Base-by-base conservation (phyloP, 75 land plant genomes). In the Cryptomeria japonica region DNA sequence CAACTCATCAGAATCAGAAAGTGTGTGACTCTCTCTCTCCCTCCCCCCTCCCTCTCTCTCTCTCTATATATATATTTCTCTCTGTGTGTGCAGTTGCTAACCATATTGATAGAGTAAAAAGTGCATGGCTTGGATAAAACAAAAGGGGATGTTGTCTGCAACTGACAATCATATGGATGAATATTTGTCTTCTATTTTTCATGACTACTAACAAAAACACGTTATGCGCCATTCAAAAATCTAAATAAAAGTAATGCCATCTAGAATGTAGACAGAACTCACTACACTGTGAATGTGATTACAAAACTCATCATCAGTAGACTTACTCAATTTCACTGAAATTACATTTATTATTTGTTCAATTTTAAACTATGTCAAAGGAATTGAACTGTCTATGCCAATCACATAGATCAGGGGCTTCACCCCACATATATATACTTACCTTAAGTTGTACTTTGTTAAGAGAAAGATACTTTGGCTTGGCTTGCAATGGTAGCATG, bases 1-100 rank as follows among this genome's bases (percentile, higher is more conserved):
- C 90, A 46, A 88, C 51, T 37, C 80, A 90, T 86, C 87, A 88
- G 44, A 88, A 90, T 22, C 75, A 86, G 53, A 92, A 94, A 93
- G 93, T 94, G 41, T 44, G 56, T 47, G 18, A 47, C 55, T 28
- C 39, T 73, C 25, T 78, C 38, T 32, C 55, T 56, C 51, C 37
- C 25, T 34, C 42, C 14, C 34, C 61, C 8, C 42, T 25, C 34
- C 61, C 8, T 86, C 39, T 19, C 51, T 46, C 25, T 42, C 42
- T 25, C 19, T 80, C n/a, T 86, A 41, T 19, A 10, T 49, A 8
- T 49, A 0, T 49, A 9, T 79, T 5, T 39, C 3, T 44, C 46
- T 5, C 6, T 79, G 82, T 18, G 5, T 79, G 36, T 34, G 8
- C 3, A 41, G 1, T 80, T 41, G 44, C 46, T 42, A 7, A 22